Percentiles rank a stretch among this genome's conserved stretches.
phyloP scores from a whole-genome alignment of 192 early-diverging fungal genomes.

The Chytriomyces sp. region DNA sequence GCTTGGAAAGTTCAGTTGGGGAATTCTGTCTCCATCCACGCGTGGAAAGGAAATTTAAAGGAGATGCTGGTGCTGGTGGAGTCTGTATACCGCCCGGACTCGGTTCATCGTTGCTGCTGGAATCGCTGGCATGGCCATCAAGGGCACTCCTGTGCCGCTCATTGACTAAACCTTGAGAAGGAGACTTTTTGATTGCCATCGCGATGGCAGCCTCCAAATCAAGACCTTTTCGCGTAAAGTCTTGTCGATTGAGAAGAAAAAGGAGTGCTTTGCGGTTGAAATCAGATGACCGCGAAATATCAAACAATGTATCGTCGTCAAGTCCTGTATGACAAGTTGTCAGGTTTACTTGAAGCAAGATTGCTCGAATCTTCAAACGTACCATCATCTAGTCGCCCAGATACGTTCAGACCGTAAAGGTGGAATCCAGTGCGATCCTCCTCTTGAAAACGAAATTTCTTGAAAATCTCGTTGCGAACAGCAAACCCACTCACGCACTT shows the following conservation, averaged over 20 bases:
- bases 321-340: background rate
- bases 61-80: background rate
- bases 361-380: background rate
- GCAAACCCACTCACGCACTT: background rate
- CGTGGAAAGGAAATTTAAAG: background rate
- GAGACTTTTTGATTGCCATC: background rate
- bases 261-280: background rate
- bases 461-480: background rate
- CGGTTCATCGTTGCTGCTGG: background rate
- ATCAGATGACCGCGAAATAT: background rate
- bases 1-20: background rate
- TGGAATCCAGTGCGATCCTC: background rate
- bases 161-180: background rate
- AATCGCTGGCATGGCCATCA: background rate
- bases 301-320: constrained; percentile 3
- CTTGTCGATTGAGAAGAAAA: background rate
- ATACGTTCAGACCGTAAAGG: background rate
- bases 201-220: background rate
- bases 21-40: background rate
- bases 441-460: background rate
- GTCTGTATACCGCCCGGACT: background rate
- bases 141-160: background rate
- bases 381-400: background rate
- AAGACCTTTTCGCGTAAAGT: background rate
- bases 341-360: background rate